Evolutionary conservation across 306 rosid genomes (phyloP).

Genomic region (Prinsepia uniflora): DNA sequence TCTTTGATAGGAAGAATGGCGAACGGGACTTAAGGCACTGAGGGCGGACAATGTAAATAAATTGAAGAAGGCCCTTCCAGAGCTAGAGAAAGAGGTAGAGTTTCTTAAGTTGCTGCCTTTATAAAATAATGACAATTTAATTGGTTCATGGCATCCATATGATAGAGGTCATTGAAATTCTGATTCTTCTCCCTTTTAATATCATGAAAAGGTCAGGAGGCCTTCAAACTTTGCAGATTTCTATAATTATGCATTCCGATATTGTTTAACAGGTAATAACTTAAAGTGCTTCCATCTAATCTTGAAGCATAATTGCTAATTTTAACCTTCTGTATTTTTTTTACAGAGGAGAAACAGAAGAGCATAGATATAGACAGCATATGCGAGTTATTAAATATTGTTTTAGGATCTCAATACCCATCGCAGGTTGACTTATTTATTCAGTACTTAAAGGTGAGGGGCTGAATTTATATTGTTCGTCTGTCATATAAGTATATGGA

Average conservation of each 20-base stretch:
- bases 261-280: constrained; percentile 83
- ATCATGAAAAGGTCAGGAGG: constrained; percentile 65
- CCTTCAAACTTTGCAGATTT: constrained; percentile 80
- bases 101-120: constrained; percentile 9
- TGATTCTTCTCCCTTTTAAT: constrained; percentile 31
- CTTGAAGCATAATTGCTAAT: not conserved
- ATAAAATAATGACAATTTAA: not conserved
- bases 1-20: constrained; percentile 85
- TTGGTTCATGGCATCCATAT: not conserved
- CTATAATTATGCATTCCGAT: constrained; percentile 86
- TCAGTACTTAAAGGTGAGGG: constrained; percentile 83
- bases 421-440: constrained; percentile 66
- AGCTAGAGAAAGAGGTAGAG: constrained; percentile 88
- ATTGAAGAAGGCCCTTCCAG: constrained; percentile 88
- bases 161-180: constrained; percentile 16
- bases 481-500: not conserved
- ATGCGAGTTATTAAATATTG: constrained; percentile 78
- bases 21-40: constrained; percentile 80
- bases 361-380: constrained; percentile 97
- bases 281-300: not conserved
- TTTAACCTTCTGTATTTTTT: constrained; percentile 20
- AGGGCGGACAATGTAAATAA: constrained; percentile 81
- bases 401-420: constrained; percentile 68
- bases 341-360: constrained; percentile 96
- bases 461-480: constrained; percentile 13